A percentile compares a stretch with the other conserved stretches of the same genome.
These are phyloP conservation scores for Rhizophagus prolifer DNA, from an alignment of 192 early-diverging fungal genomes.

Conservation along the genomic window DNA sequence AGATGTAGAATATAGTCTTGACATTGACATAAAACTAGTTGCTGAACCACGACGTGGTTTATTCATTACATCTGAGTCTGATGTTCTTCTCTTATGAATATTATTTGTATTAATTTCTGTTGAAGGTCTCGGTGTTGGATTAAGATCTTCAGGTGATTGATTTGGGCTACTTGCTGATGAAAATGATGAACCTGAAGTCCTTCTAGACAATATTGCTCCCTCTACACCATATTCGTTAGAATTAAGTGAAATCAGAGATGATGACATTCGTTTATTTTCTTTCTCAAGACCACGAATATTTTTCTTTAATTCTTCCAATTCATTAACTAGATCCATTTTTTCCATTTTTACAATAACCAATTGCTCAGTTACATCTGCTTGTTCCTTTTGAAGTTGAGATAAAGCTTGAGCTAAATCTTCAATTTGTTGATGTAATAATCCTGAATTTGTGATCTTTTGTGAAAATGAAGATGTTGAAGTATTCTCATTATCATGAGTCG, in stretches of 20 bases:
- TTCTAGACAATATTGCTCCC: neutral
- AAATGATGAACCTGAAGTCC: neutral
- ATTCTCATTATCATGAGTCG: neutral
- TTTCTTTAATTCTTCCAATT: slow-evolving; percentile 57
- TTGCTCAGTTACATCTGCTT: slow-evolving; percentile 61
- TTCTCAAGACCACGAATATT: slow-evolving; percentile 44
- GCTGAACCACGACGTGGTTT: neutral
- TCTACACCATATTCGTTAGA: neutral
- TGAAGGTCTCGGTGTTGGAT: slow-evolving; percentile 8
- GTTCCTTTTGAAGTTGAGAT: slow-evolving; percentile 68
- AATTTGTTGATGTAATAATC: slow-evolving; percentile 56
- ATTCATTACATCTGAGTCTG: neutral
- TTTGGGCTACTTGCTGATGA: neutral
- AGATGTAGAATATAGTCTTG: neutral
- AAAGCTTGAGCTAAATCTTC: slow-evolving; percentile 63
- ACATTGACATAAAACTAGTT: neutral
- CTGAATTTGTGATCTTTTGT: slow-evolving; percentile 22
- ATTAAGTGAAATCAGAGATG: slow-evolving; percentile 14
- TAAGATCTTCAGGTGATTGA: neutral
- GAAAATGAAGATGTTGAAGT: slow-evolving; percentile 6
- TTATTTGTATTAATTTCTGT: neutral
- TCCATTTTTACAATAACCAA: slow-evolving; percentile 56
- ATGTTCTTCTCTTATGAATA: neutral
- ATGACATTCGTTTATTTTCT: slow-evolving; percentile 47
- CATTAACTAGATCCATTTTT: slow-evolving; percentile 45